Conservation (phyloP, 768 basidiomycete genomes). For the Amanita jacksonii region DNA sequence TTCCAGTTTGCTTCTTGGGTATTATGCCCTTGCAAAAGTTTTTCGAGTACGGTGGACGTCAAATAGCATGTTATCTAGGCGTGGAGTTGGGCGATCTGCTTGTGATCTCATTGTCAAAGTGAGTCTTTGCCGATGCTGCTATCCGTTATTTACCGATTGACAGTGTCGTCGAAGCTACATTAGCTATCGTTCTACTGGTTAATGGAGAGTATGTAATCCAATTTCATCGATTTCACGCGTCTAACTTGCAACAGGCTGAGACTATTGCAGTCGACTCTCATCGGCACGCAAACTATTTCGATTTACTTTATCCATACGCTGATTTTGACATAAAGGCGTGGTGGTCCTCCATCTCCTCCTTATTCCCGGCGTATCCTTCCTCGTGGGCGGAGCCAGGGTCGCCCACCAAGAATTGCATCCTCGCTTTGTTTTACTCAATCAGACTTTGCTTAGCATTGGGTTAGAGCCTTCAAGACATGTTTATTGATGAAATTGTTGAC, state of each 20-base stretch:
- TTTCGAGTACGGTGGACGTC: conserved; percentile 56
- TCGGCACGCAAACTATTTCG: conserved; percentile 28
- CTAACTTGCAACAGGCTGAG: conserved; percentile 32
- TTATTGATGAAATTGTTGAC: neutral
- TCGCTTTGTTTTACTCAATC: conserved; percentile 56
- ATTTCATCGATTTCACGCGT: neutral
- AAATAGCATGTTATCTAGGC: conserved; percentile 48
- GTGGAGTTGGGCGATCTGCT: conserved; percentile 61
- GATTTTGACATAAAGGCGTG: conserved; percentile 35
- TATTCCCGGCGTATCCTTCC: conserved; percentile 59
- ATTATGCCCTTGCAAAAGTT: conserved; percentile 58
- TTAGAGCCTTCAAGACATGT: conserved; percentile 17
- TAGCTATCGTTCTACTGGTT: conserved; percentile 57
- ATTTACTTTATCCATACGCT: neutral
- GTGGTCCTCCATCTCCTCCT: conserved; percentile 66
- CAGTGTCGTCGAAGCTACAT: conserved; percentile 62
- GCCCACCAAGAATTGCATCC: conserved; percentile 62
- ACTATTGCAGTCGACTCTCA: conserved; percentile 59
- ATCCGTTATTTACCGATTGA: neutral
- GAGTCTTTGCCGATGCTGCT: conserved; percentile 11
- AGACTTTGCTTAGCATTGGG: conserved; percentile 62
- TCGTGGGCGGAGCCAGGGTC: conserved; percentile 62
- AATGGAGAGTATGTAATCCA: conserved; percentile 54
- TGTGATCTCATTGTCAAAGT: conserved; percentile 60
- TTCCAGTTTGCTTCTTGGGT: conserved; percentile 50